A percentile compares a stretch with the other conserved stretches of the same genome.
phyloP scores from a whole-genome alignment of 352 stramenopile species.

The Salisapilia sapeloensis region DNA sequence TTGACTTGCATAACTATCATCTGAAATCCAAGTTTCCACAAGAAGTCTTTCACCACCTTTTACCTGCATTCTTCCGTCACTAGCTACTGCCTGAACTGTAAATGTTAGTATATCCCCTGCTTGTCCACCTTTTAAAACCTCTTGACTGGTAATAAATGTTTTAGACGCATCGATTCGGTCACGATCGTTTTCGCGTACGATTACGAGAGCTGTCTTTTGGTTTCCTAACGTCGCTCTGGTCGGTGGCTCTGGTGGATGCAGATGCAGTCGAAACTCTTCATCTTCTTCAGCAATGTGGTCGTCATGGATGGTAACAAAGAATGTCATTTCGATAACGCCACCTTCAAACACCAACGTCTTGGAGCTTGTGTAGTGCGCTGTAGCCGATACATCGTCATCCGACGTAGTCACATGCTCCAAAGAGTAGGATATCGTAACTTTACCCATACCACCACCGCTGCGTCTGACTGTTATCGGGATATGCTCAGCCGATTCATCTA shows the following conservation, averaged over 20 bases:
- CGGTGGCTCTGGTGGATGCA: slow-evolving; percentile 7
- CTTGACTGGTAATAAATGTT: slow-evolving; percentile 6
- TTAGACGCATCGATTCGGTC: slow-evolving; percentile 18
- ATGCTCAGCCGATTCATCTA: slow-evolving; percentile 43
- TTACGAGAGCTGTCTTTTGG: slow-evolving; percentile 42
- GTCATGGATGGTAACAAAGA: slow-evolving; percentile 86
- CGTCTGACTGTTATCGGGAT: slow-evolving; percentile 75
- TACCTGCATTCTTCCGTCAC: slow-evolving; percentile 8
- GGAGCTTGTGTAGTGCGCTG: slow-evolving; percentile 75
- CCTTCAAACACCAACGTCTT: slow-evolving; percentile 63
- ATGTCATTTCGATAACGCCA: slow-evolving; percentile 72
- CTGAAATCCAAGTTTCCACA: slow-evolving; percentile 19
- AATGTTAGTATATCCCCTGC: slow-evolving; percentile 27
- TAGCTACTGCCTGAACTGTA: slow-evolving; percentile 30
- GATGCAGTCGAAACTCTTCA: slow-evolving; percentile 31
- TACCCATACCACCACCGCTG: slow-evolving; percentile 75
- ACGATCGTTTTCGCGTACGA: slow-evolving; percentile 51
- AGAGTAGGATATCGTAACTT: slow-evolving; percentile 57
- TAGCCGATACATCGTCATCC: slow-evolving; percentile 59
- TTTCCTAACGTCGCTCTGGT: slow-evolving; percentile 24
- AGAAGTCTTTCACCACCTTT: slow-evolving; percentile 10
- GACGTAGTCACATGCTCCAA: slow-evolving; percentile 72
- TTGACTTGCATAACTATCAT: slow-evolving; percentile 1
- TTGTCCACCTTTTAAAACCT: slow-evolving; percentile 12
- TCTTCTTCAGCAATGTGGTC: slow-evolving; percentile 55